phyloP scores from a whole-genome alignment of 2,329 filamentous ascomycete genomes.

The Alternaria sp. region DNA sequence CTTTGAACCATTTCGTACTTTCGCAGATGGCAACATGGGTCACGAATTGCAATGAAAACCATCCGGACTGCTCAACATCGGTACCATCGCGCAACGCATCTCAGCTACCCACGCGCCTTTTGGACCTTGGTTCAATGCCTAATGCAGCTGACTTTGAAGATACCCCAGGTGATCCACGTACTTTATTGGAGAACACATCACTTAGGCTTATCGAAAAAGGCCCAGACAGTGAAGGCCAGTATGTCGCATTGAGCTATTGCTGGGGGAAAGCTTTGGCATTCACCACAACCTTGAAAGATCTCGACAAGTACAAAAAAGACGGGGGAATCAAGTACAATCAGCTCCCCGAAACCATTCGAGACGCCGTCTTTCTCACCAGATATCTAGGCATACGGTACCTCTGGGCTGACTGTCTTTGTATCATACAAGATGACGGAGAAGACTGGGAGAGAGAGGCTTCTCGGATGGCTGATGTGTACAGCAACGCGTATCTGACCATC shows the following conservation, averaged over 20 bases:
- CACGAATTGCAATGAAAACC: too few species aligned
- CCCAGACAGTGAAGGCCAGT: not conserved
- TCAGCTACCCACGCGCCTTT: too few species aligned
- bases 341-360: not conserved
- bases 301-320: not conserved
- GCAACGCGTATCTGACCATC: not conserved
- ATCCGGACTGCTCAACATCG: too few species aligned
- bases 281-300: not conserved
- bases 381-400: constrained; percentile 6
- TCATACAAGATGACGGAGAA: constrained; percentile 13
- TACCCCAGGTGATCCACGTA: not conserved
- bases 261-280: not conserved
- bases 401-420: constrained; percentile 26
- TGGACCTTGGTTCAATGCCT: too few species aligned
- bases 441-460: constrained; percentile 6
- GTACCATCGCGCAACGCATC: too few species aligned
- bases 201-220: too few species aligned
- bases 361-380: not conserved
- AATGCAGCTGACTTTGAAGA: not conserved
- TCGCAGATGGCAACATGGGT: too few species aligned
- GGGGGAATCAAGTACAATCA: not conserved
- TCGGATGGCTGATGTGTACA: constrained; percentile 13
- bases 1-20: accelerated
- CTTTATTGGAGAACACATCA: not conserved
- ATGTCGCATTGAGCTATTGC: not conserved